Percentiles rank a stretch among this genome's conserved stretches.
Evolutionary conservation across 106 monocot species (phyloP).

Genomic region (Allium cepa): DNA sequence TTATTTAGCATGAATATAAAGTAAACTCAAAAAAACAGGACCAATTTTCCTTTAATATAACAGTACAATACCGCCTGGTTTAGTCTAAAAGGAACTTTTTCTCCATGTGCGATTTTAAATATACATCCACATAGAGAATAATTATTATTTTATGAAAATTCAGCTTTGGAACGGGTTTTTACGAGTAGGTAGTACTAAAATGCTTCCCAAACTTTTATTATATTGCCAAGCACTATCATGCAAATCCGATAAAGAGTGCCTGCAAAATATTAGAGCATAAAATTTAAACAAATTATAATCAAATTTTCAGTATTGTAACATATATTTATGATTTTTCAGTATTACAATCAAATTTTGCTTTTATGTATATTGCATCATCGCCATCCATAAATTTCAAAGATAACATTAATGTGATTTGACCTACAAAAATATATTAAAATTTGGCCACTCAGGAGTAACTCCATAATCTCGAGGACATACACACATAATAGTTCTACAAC

Average conservation of each 20-base stretch:
- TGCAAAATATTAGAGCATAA: not conserved
- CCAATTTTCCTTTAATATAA: not conserved
- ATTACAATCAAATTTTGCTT: too few relatives aligned
- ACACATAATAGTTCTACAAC: too few relatives aligned
- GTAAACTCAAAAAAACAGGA: too few relatives aligned
- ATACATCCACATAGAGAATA: not conserved
- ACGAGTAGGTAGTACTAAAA: not conserved
- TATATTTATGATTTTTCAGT: too few relatives aligned
- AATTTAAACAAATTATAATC: not conserved
- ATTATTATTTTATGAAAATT: not conserved
- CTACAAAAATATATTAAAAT: too few relatives aligned
- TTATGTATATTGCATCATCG: too few relatives aligned
- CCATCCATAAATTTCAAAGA: not conserved
- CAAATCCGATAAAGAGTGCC: not conserved
- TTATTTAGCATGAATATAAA: too few relatives aligned
- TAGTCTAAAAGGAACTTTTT: not conserved
- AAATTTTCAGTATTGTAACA: not conserved
- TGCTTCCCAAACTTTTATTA: not conserved
- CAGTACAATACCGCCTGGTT: not conserved
- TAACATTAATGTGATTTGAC: not conserved
- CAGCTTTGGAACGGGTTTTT: not conserved
- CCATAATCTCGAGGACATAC: too few relatives aligned
- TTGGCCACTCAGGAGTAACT: too few relatives aligned
- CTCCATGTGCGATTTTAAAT: slow-evolving; percentile 4
- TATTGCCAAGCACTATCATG: not conserved